Conservation (phyloP, 208 protist species). For the Eutreptiella sp. region DNA sequence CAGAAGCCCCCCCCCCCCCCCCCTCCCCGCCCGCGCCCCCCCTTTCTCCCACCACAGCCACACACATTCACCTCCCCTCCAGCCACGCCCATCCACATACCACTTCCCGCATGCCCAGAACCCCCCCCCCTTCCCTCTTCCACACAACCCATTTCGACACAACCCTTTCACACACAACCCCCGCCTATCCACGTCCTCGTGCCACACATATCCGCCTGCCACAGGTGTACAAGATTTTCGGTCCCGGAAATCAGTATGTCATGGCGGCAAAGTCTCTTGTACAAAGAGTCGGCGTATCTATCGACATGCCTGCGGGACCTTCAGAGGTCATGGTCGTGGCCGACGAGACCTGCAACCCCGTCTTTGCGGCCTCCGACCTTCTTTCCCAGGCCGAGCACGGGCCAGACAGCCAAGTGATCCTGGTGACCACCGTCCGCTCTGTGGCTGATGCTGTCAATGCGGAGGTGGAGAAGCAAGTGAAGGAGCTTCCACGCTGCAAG, state of each 20-base stretch:
- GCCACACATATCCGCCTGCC: slow-evolving; percentile 5
- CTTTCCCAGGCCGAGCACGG: slow-evolving; percentile 64
- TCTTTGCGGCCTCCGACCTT: slow-evolving; percentile 56
- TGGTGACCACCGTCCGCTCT: slow-evolving; percentile 34
- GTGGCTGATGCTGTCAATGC: slow-evolving; percentile 34
- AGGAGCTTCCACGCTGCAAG: slow-evolving; percentile 32
- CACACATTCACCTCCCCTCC: too few species aligned
- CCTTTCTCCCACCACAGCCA: too few species aligned
- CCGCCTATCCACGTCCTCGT: too few species aligned
- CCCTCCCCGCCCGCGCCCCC: too few species aligned
- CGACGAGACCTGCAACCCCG: slow-evolving; percentile 42
- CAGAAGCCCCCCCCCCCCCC: too few species aligned
- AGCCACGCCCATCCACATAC: too few species aligned
- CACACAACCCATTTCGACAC: too few species aligned
- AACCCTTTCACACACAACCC: too few species aligned
- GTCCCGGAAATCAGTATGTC: slow-evolving; percentile 56
- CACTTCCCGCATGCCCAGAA: too few species aligned
- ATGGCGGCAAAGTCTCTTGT: slow-evolving; percentile 70
- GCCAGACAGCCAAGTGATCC: slow-evolving; percentile 41
- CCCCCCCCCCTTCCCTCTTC: too few species aligned
- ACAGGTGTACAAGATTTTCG: slow-evolving; percentile 17
- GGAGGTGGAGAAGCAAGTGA: slow-evolving; percentile 34
- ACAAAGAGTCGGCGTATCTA: slow-evolving; percentile 38
- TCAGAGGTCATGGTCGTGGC: slow-evolving; percentile 54
- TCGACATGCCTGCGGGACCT: slow-evolving; percentile 69